A percentile compares a stretch with the other conserved stretches of the same genome.
These are phyloP conservation scores for Candida verbasci DNA, from an alignment of 805 yeast genomes.

Conservation along the genomic window DNA sequence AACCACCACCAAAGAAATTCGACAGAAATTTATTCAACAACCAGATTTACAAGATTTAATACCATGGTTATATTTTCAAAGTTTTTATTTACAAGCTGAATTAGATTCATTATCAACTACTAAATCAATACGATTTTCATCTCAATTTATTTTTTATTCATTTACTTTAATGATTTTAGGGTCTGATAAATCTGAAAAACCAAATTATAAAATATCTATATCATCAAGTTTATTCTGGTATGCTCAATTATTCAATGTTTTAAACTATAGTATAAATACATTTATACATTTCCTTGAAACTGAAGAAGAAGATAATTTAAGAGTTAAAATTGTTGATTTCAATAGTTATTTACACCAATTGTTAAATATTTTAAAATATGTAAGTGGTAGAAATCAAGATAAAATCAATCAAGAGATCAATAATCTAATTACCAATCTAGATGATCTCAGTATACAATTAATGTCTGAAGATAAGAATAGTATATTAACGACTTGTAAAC, in stretches of 20 bases:
- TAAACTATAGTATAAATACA: slow-evolving; percentile 23
- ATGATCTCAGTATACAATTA: background rate
- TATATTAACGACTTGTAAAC: background rate
- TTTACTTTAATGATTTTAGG: slow-evolving; percentile 30
- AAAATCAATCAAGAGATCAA: slow-evolving; percentile 1
- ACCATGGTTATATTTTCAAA: slow-evolving; percentile 31
- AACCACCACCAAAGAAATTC: slow-evolving; percentile 22
- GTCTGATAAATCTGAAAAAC: slow-evolving; percentile 11
- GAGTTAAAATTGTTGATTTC: slow-evolving; percentile 26
- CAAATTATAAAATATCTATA: slow-evolving; percentile 5
- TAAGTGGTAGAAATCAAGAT: slow-evolving; percentile 5
- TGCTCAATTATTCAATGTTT: slow-evolving; percentile 33
- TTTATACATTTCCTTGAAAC: slow-evolving; percentile 15
- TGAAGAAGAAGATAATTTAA: slow-evolving; percentile 10
- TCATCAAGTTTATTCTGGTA: slow-evolving; percentile 24
- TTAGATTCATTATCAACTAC: slow-evolving; percentile 36
- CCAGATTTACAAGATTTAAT: slow-evolving; percentile 29
- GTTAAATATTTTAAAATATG: slow-evolving; percentile 27
- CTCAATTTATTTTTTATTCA: slow-evolving; percentile 38
- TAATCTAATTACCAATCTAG: background rate
- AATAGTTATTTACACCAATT: slow-evolving; percentile 29
- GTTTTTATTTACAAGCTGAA: slow-evolving; percentile 36
- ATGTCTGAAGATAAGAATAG: background rate
- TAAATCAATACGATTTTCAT: slow-evolving; percentile 36
- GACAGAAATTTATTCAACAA: slow-evolving; percentile 21